These are phyloP conservation scores for Posidonia oceanica DNA, from an alignment of 116 monocot genomes.

Conservation along the genomic window DNA sequence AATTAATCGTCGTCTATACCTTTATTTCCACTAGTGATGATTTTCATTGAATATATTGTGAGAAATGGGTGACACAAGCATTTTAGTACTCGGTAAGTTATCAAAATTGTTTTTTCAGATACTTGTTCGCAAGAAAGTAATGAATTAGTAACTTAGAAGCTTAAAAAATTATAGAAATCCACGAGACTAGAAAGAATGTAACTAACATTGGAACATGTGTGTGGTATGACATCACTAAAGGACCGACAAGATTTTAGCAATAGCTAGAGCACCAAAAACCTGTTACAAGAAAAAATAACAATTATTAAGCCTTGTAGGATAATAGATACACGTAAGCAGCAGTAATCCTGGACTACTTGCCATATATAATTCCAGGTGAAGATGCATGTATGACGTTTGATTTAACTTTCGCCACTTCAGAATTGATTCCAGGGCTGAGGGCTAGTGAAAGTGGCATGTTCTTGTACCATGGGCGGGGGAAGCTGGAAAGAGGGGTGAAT, in stretches of 20 bases:
- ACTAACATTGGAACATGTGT: constrained; percentile 94
- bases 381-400: constrained; percentile 95
- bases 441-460: constrained; percentile 90
- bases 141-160: background rate
- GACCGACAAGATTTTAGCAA: constrained; percentile 78
- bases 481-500: constrained; percentile 34
- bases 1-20: too few species aligned
- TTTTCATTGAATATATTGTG: too few species aligned
- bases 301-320: background rate
- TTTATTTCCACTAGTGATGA: too few species aligned
- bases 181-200: too few species aligned
- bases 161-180: background rate
- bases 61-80: too few species aligned
- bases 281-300: constrained; percentile 12
- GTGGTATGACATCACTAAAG: constrained; percentile 94
- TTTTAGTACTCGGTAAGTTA: too few species aligned
- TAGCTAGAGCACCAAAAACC: constrained; percentile 93
- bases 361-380: constrained; percentile 96
- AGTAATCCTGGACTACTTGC: constrained; percentile 20
- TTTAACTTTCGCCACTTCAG: constrained; percentile 82
- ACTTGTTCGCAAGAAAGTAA: too few species aligned
- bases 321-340: background rate
- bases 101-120: too few species aligned
- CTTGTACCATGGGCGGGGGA: constrained; percentile 87
- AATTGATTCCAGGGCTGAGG: constrained; percentile 91